Evolutionary conservation across 441 rosid genomes (phyloP), one percentile per base, ranked within the genome.

Genomic region (Pelargonium myrrhifolium): DNA sequence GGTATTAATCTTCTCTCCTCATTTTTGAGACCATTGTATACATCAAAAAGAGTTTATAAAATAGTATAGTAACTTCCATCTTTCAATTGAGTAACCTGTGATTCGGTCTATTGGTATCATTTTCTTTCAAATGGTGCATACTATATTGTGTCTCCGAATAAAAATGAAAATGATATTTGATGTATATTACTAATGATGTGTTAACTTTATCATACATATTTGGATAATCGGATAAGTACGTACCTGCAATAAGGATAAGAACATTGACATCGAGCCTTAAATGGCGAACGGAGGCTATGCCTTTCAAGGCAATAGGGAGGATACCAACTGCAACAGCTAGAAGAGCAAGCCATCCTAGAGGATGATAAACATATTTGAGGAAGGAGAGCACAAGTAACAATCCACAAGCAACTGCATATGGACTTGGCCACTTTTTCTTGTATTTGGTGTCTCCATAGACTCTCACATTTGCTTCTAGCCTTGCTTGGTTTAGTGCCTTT

Each of bases 341-440:
- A 0, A 93, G 67, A 6, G 99, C 96, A 4, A 91, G 62, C 97
- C 96, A 93, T 11, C 74, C 77, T 3, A 88, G 6, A 0, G 99
- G 99, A 69, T 71, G 72, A 68, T 71, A 91, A 0, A 80, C 71
- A 20, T 77, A 93, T 72, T 86, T 83, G 37, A 93, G 43, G 69
- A 86, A 45, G 0, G 96, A 89, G 0, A 91, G 53, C 6, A 61
- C 17, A 26, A 93, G 85, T 35, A 91, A 63, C 0, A 83, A 2
- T 0, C 97, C 97, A 69, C 89, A 83, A 45, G 76, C 85, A 40
- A 86, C n/a, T 9, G 91, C 87, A 49, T 75, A 87, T 3, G 89
- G 96, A 26, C 92, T 89, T 22, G 99, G 99, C 99, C 95, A 89
- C 80, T 87, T 91, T 59, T 86, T 84, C 65, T 77, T 76, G 68